Conservation (phyloP, 2,329 filamentous ascomycete genomes). For the Didymellaceae sp. region DNA sequence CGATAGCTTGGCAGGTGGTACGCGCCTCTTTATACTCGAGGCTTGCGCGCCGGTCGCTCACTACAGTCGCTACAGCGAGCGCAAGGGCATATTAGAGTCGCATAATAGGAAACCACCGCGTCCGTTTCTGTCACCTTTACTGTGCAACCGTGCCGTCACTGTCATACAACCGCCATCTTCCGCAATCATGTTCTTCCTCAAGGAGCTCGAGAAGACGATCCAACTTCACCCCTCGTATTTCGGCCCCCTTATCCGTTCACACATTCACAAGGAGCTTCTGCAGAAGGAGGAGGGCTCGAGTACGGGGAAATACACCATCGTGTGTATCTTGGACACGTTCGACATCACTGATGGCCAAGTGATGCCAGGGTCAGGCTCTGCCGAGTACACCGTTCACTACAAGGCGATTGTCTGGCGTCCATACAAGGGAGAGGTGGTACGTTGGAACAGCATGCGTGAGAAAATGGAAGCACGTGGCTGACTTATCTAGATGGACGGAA, state of each 20-base stretch:
- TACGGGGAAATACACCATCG: slow-evolving; percentile 95
- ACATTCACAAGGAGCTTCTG: slow-evolving; percentile 87
- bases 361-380: slow-evolving; percentile 86
- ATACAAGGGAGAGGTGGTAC: slow-evolving; percentile 96
- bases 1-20: slow-evolving; percentile 38
- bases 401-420: slow-evolving; percentile 97
- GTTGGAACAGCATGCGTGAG: slow-evolving; percentile 41
- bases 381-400: slow-evolving; percentile 94
- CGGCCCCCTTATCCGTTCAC: slow-evolving; percentile 88
- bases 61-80: slow-evolving; percentile 27
- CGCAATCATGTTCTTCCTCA: slow-evolving; percentile 90
- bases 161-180: slow-evolving; percentile 9
- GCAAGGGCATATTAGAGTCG: slow-evolving; percentile 37
- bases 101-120: slow-evolving; percentile 27
- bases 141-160: slow-evolving; percentile 23
- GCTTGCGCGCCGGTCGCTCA: slow-evolving; percentile 28
- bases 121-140: slow-evolving; percentile 14
- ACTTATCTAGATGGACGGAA: slow-evolving; percentile 77
- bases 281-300: slow-evolving; percentile 95
- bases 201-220: slow-evolving; percentile 93
- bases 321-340: slow-evolving; percentile 96
- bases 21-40: slow-evolving; percentile 37
- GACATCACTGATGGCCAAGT: slow-evolving; percentile 94
- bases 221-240: slow-evolving; percentile 98
- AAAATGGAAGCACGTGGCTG: slow-evolving; percentile 28